These are phyloP conservation scores for Brassica carinata DNA, from an alignment of 345 rosid genomes.

Conservation along the genomic window DNA sequence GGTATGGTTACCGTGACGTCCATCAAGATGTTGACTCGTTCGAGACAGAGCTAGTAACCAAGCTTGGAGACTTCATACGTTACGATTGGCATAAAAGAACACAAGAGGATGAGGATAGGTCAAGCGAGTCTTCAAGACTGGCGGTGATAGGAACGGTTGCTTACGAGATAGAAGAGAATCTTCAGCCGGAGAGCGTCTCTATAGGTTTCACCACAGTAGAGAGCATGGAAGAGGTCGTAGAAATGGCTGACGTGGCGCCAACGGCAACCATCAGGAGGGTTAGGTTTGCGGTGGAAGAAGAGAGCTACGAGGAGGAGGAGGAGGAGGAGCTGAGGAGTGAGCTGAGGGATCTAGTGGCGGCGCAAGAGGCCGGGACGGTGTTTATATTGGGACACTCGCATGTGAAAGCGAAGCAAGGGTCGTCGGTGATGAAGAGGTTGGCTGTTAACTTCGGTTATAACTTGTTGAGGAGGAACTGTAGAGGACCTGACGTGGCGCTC, in stretches of 20 bases:
- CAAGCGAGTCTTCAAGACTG: conserved; percentile 56
- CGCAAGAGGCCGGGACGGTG: conserved; percentile 81
- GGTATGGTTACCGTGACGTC: conserved; percentile 96
- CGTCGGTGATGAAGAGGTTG: conserved; percentile 67
- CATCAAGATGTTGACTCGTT: conserved; percentile 92
- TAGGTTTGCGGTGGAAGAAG: conserved; percentile 67
- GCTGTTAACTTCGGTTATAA: conserved; percentile 86
- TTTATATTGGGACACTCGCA: conserved; percentile 93
- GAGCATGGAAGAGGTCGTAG: conserved; percentile 65
- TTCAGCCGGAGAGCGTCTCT: conserved; percentile 71
- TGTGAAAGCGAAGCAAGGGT: conserved; percentile 88
- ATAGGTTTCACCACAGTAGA: conserved; percentile 66
- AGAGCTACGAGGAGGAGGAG: conserved; percentile 40
- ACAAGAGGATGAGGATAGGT: conserved; percentile 41
- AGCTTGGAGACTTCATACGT: conserved; percentile 72
- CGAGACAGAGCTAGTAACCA: conserved; percentile 69
- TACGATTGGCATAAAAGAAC: conserved; percentile 63
- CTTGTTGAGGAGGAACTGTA: conserved; percentile 85
- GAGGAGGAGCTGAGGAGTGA: conserved; percentile 55
- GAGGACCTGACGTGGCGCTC: conserved; percentile 89
- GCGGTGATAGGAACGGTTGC: conserved; percentile 79
- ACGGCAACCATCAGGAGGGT: conserved; percentile 48
- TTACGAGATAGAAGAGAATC: conserved; percentile 61
- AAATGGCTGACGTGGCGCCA: conserved; percentile 42
- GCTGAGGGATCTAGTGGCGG: conserved; percentile 67